Conservation (phyloP, 192 early-diverging fungal genomes). For the Dissophora globulifera region DNA sequence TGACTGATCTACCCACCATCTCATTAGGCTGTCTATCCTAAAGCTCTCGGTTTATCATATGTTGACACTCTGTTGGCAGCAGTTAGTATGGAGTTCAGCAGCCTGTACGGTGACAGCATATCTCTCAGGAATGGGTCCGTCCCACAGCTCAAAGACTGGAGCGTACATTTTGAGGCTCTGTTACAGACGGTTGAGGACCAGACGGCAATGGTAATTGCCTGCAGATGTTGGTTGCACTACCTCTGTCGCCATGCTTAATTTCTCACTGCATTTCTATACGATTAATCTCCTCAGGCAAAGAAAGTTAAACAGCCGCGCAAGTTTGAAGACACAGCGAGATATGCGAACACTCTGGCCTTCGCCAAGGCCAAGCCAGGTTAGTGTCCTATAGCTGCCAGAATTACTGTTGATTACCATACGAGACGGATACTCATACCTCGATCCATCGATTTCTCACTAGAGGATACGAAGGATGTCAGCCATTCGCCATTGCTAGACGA, state of each 20-base stretch:
- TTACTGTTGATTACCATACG: too few species aligned
- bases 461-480: conserved; percentile 16
- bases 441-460: too few species aligned
- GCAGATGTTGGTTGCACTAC: too few species aligned
- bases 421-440: too few species aligned
- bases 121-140: conserved; percentile 28
- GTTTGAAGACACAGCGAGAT: conserved; percentile 86
- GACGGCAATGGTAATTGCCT: conserved; percentile 64
- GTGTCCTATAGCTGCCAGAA: too few species aligned
- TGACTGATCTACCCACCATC: too few species aligned
- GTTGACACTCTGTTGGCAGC: conserved; percentile 83
- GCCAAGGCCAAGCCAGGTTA: conserved; percentile 49
- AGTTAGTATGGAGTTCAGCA: conserved; percentile 74
- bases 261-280: too few species aligned
- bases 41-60: conserved; percentile 86
- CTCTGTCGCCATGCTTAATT: too few species aligned
- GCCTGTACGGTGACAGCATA: conserved; percentile 62
- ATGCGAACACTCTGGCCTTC: conserved; percentile 49
- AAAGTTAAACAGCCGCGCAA: conserved; percentile 71
- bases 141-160: conserved; percentile 63
- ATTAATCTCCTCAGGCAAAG: conserved; percentile 28
- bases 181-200: conserved; percentile 76
- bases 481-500: conserved; percentile 50
- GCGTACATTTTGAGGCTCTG: conserved; percentile 76
- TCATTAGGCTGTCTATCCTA: conserved; percentile 83